These are phyloP conservation scores for Astragalus glycyphyllos DNA, from an alignment of 306 rosid genomes.

Conservation along the genomic window DNA sequence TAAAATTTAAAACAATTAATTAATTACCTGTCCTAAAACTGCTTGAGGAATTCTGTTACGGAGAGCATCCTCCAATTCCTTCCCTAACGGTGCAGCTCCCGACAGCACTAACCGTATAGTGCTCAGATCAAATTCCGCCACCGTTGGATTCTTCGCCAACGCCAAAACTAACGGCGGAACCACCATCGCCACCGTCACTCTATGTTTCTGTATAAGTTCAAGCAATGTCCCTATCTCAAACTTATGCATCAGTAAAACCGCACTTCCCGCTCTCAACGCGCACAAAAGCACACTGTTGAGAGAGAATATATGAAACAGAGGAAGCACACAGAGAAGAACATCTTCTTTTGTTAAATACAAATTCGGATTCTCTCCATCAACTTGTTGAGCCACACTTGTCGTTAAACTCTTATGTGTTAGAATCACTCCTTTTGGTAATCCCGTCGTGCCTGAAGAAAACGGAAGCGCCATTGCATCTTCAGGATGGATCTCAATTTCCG, in stretches of 20 bases:
- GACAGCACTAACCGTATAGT: conserved; percentile 70
- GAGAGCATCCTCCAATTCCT: conserved; percentile 81
- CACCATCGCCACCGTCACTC: conserved; percentile 77
- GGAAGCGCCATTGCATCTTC: conserved; percentile 78
- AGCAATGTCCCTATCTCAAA: conserved; percentile 75
- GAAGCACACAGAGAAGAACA: conserved; percentile 81
- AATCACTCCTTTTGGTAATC: conserved; percentile 82
- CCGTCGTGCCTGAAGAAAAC: conserved; percentile 92
- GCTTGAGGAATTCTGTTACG: conserved; percentile 71
- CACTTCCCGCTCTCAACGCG: conserved; percentile 71
- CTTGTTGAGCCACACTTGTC: conserved; percentile 90
- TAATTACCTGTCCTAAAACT: conserved; percentile 73
- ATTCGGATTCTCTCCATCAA: conserved; percentile 89
- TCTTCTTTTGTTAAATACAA: conserved; percentile 60
- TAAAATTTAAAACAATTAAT: too few species aligned
- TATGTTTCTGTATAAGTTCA: conserved; percentile 56
- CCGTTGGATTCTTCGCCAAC: conserved; percentile 72
- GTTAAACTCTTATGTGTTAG: conserved; percentile 74
- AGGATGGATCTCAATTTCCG: conserved; percentile 45
- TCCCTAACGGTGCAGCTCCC: conserved; percentile 91
- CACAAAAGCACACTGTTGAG: conserved; percentile 68
- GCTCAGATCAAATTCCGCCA: conserved; percentile 68
- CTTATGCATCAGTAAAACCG: conserved; percentile 72
- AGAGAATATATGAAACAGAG: conserved; percentile 81
- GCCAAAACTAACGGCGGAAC: conserved; percentile 91